Percentiles rank a stretch among this genome's conserved stretches.
Evolutionary conservation across 805 yeast species (phyloP).

Genomic region (Alloascoidea hylecoeti): DNA sequence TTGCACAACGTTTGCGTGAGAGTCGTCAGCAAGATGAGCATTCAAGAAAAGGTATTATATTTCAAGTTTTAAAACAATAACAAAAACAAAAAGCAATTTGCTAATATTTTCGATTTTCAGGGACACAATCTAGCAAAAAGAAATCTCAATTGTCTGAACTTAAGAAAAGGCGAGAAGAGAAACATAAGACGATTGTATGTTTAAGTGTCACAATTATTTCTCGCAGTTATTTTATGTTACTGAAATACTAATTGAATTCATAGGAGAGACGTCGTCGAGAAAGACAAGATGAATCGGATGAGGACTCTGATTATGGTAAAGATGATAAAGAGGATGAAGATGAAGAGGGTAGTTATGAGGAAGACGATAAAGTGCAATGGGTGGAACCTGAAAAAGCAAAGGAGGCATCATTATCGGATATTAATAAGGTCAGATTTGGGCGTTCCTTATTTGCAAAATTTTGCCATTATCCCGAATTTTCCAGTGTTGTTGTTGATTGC

Average conservation of each 20-base stretch:
- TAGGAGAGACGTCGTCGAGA: constrained; percentile 3
- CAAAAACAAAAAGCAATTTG: constrained; percentile 25
- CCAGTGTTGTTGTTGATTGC: constrained; percentile 53
- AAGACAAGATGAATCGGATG: constrained; percentile 6
- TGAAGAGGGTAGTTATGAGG: constrained; percentile 26
- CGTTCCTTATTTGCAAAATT: constrained; percentile 61
- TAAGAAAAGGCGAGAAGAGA: constrained; percentile 62
- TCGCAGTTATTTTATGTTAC: no score
- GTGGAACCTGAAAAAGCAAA: constrained; percentile 13
- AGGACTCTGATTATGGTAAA: constrained; percentile 7
- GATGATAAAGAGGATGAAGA: constrained; percentile 20
- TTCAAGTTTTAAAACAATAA: constrained; percentile 12
- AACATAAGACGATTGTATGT: no score
- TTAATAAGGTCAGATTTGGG: constrained; percentile 66
- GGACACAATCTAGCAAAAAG: constrained; percentile 22
- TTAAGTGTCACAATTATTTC: no score
- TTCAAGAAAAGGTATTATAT: no score
- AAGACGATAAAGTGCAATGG: constrained; percentile 17
- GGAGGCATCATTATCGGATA: constrained; percentile 42
- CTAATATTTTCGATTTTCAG: constrained; percentile 17
- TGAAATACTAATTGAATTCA: no score
- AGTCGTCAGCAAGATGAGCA: constrained; percentile 20
- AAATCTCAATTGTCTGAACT: constrained; percentile 54
- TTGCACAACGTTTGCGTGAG: constrained; percentile 69
- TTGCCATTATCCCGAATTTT: constrained; percentile 75